Base-by-base conservation (phyloP, 805 yeast species). In the Monosporozyma siamensis region DNA sequence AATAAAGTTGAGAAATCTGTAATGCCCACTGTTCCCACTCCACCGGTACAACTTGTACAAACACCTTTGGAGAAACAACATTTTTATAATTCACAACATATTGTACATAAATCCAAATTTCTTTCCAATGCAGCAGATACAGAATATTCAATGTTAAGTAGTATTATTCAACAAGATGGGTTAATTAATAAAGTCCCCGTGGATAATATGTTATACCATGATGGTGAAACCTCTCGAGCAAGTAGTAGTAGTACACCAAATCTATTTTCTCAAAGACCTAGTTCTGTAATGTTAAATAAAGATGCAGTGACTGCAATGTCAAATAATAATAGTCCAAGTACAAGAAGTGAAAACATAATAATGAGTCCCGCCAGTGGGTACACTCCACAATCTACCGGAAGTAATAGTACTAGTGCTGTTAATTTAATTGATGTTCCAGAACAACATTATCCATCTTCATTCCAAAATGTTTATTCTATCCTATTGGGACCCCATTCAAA, bases 71-170 rank as follows among this genome's bases (percentile, higher is more conserved):
- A 49, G 21, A 59, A 52, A 20, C 58, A 53, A 39, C 48, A 42
- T 23, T 45, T 55, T 20, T 40, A 40, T 25, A 49, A 48, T 24
- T 49, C 44, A 52, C 60, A 50, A 26, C 54, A 51, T 26, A 51
- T 50, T 2, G 48, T 48, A 5, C 57, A 53, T 39, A 54, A 57
- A 61, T 52, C 74, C 53, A 53, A 73, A 46, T 82, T 82, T 51
- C 55, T 81, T 46, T 79, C 87, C 1, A 67, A 74, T 27, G 88
- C 92, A 1, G 88, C 86, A 0, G 82, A 80, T 53, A 65, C 80
- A 40, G 92, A 82, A 51, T 82, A 82, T 51, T 72, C 85, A 3
- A 77, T 82, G 3, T 61, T 82, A 24, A 80, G 87, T 7, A 76
- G 71, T 46, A 81, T 82, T 39, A 70, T 80, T 29, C 76, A 75